Evolutionary conservation across 2,329 filamentous ascomycete genomes (phyloP).

Genomic region (Nothophaeocryptopus gaeumannii): DNA sequence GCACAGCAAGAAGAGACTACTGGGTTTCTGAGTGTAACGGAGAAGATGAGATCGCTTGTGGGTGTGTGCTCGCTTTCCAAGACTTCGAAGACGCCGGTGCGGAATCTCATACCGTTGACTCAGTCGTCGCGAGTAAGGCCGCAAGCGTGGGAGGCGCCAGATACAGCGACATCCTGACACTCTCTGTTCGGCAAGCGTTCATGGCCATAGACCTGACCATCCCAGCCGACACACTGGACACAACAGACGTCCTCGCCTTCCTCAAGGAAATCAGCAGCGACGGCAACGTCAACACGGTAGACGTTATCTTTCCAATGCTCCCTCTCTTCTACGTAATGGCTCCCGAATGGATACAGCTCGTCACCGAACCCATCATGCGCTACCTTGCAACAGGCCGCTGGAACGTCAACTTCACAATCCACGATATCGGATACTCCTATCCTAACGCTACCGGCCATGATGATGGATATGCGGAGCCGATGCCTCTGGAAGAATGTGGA

Average conservation of each 20-base stretch:
- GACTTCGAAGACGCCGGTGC: conserved; percentile 39
- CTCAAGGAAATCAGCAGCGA: conserved; percentile 55
- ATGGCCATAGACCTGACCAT: conserved; percentile 51
- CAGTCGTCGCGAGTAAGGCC: conserved; percentile 20
- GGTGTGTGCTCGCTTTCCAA: conserved; percentile 40
- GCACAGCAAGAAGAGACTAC: conserved; percentile 40
- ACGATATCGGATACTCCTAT: conserved; percentile 28
- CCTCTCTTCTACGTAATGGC: conserved; percentile 30
- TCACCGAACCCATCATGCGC: conserved; percentile 4
- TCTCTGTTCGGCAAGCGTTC: conserved; percentile 51
- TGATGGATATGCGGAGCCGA: conserved; percentile 43
- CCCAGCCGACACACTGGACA: conserved; percentile 36
- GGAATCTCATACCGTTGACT: conserved; percentile 33
- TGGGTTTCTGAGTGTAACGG: conserved; percentile 39
- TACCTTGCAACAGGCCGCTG: conserved; percentile 21
- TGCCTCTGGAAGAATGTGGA: conserved; percentile 29
- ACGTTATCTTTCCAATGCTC: conserved; percentile 31
- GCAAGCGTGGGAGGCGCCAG: conserved; percentile 32
- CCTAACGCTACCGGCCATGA: conserved; percentile 33
- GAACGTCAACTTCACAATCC: conserved; percentile 22
- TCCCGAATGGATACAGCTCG: conserved; percentile 11
- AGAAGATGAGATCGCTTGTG: conserved; percentile 26
- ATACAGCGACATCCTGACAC: conserved; percentile 33
- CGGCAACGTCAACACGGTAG: conserved; percentile 31
- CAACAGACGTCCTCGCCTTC: conserved; percentile 45